phyloP scores from a whole-genome alignment of 495 filamentous ascomycete genomes.

The Platismatia glauca region DNA sequence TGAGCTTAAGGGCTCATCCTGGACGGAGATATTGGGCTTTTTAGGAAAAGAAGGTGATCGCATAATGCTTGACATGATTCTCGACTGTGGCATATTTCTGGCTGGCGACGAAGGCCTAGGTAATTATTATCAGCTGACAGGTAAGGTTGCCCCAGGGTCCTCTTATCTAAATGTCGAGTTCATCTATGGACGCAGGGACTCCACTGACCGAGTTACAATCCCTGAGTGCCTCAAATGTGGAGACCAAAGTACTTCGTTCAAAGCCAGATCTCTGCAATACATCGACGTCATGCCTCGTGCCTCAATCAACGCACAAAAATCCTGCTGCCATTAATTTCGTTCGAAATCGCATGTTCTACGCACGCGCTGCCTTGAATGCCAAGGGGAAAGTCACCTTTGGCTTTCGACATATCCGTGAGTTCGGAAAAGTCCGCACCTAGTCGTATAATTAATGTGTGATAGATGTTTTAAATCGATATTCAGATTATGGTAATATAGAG shows the following conservation, averaged over 20 bases:
- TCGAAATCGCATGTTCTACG: conserved; percentile 80
- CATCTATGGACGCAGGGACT: conserved; percentile 30
- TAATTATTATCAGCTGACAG: conserved; percentile 72
- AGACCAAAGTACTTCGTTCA: not conserved
- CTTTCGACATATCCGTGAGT: conserved; percentile 71
- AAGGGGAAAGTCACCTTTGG: conserved; percentile 63
- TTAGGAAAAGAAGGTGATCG: conserved; percentile 69
- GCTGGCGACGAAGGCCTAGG: conserved; percentile 48
- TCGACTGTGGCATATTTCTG: conserved; percentile 71
- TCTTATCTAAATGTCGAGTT: not conserved
- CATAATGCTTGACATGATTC: conserved; percentile 70
- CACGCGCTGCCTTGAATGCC: conserved; percentile 56
- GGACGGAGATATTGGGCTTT: conserved; percentile 61
- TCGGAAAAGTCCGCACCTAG: not conserved
- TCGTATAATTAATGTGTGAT: conserved; percentile 13
- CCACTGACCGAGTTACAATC: conserved; percentile 40
- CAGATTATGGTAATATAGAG: conserved; percentile 37
- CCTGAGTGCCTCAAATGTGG: conserved; percentile 12
- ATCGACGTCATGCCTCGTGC: not conserved
- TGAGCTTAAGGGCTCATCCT: conserved; percentile 58
- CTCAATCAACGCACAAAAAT: conserved; percentile 16
- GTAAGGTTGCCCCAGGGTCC: conserved; percentile 34
- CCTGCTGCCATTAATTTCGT: conserved; percentile 65
- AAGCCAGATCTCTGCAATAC: not conserved
- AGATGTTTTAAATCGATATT: conserved; percentile 82